Conservation (phyloP, 169 alveolate species). For the Eimeria necatrix region DNA sequence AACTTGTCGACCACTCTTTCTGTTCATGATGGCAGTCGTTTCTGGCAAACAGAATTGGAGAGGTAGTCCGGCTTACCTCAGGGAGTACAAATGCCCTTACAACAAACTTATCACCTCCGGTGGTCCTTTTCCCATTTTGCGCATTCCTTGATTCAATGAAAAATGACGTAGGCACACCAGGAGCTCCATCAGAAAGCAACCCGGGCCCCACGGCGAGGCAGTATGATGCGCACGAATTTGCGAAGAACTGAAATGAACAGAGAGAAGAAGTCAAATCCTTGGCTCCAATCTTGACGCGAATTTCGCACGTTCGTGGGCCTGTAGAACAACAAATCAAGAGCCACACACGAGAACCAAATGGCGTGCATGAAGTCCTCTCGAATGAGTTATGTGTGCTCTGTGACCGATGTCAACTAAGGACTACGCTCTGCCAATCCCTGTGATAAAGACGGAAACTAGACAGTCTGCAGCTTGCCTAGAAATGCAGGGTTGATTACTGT, state of each 20-base stretch:
- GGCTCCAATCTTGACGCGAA: conserved; percentile 92
- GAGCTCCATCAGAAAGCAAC: conserved; percentile 91
- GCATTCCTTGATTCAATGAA: conserved; percentile 95
- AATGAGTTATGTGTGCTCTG: too few species aligned
- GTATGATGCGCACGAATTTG: conserved; percentile 95
- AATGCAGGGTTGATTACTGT: too few species aligned
- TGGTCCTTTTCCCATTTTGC: conserved; percentile 93
- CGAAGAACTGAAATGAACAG: conserved; percentile 91
- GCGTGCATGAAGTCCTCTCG: too few species aligned
- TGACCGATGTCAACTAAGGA: too few species aligned
- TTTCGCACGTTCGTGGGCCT: conserved; percentile 95
- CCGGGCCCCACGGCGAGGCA: conserved; percentile 97
- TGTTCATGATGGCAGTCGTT: too few species aligned
- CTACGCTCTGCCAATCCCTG: too few species aligned
- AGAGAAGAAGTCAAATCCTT: conserved; percentile 94
- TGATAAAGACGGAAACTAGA: too few species aligned
- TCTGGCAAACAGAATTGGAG: background rate
- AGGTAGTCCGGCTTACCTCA: conserved; percentile 17
- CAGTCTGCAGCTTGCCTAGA: too few species aligned
- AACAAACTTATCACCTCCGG: conserved; percentile 95
- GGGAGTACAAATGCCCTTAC: conserved; percentile 63
- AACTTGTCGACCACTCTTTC: too few species aligned
- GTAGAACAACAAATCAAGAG: background rate
- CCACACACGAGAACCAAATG: background rate
- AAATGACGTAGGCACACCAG: conserved; percentile 90